Evolutionary conservation across 1,284 basidiomycete species (phyloP).

Genomic region (Chondrostereum purpureum): DNA sequence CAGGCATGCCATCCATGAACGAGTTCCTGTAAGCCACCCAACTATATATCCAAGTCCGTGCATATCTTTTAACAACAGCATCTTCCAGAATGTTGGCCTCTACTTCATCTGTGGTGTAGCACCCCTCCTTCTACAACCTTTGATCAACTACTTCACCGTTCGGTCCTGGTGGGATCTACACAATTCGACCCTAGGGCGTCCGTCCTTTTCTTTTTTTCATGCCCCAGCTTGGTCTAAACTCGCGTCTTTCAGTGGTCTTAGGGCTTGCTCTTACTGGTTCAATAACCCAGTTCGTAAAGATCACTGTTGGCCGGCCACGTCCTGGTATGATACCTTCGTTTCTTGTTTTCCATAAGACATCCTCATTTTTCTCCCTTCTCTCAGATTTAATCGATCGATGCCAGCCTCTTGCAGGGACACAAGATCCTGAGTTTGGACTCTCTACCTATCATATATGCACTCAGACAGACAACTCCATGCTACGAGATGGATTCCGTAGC

Average conservation of each 20-base stretch:
- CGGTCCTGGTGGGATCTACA: constrained; percentile 88
- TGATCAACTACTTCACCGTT: constrained; percentile 65
- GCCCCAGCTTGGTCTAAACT: constrained; percentile 4
- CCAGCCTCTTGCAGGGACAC: constrained; percentile 59
- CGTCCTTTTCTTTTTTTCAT: constrained; percentile 25
- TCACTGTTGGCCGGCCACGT: constrained; percentile 85
- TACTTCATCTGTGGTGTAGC: constrained; percentile 65
- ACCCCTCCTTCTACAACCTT: constrained; percentile 62
- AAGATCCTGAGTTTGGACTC: constrained; percentile 71
- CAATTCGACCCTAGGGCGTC: constrained; percentile 64
- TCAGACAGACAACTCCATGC: constrained; percentile 46
- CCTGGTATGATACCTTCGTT: constrained; percentile 45
- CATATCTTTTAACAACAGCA: constrained; percentile 1
- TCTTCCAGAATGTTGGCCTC: constrained; percentile 44
- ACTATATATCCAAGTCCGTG: constrained; percentile 2
- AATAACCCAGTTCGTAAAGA: constrained; percentile 82
- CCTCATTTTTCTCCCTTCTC: constrained; percentile 1
- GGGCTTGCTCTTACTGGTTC: constrained; percentile 71
- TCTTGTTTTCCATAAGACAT: neutral
- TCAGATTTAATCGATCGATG: constrained; percentile 80
- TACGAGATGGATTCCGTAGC: constrained; percentile 86
- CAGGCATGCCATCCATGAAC: constrained; percentile 77
- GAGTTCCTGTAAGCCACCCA: constrained; percentile 71
- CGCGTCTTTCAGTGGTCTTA: constrained; percentile 54
- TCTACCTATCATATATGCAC: constrained; percentile 78